phyloP scores from a whole-genome alignment of 2,329 filamentous ascomycete species.

The Davidsoniella eucalypti region DNA sequence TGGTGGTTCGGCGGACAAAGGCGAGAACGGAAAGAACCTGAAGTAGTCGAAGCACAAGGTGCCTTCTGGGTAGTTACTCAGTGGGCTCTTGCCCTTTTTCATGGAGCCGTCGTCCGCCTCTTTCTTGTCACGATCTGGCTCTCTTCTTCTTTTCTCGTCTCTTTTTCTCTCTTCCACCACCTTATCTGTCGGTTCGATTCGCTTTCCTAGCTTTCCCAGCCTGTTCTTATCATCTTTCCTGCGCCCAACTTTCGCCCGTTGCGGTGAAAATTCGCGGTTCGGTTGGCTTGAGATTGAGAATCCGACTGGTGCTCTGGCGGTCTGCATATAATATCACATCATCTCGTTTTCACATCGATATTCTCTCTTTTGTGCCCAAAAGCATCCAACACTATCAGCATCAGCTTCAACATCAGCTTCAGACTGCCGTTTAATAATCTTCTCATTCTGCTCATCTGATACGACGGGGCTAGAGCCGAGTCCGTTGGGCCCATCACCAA shows the following conservation, averaged over 20 bases:
- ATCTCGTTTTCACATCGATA: background rate
- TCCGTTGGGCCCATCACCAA: too few relatives aligned
- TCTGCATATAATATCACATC: background rate
- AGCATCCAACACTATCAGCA: too few relatives aligned
- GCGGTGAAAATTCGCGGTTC: constrained; percentile 7
- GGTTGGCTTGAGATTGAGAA: background rate
- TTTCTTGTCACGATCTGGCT: background rate
- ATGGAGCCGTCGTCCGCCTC: background rate
- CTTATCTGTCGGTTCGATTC: background rate
- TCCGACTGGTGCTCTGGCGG: background rate
- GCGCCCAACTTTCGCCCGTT: constrained; percentile 4
- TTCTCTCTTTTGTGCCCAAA: too few relatives aligned
- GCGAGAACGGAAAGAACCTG: too few relatives aligned
- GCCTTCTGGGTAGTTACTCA: background rate
- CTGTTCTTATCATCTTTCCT: background rate
- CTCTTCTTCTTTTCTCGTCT: background rate
- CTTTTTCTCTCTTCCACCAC: background rate
- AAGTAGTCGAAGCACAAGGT: too few relatives aligned
- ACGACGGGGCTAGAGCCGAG: background rate
- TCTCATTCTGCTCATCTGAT: background rate
- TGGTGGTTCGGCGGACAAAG: too few relatives aligned
- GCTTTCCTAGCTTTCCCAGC: background rate
- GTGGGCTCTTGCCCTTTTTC: constrained; percentile 4
- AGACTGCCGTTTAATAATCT: too few relatives aligned
- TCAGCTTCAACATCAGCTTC: too few relatives aligned